Base-by-base conservation (phyloP, 305 asterid species). In the Coffea humblotiana region DNA sequence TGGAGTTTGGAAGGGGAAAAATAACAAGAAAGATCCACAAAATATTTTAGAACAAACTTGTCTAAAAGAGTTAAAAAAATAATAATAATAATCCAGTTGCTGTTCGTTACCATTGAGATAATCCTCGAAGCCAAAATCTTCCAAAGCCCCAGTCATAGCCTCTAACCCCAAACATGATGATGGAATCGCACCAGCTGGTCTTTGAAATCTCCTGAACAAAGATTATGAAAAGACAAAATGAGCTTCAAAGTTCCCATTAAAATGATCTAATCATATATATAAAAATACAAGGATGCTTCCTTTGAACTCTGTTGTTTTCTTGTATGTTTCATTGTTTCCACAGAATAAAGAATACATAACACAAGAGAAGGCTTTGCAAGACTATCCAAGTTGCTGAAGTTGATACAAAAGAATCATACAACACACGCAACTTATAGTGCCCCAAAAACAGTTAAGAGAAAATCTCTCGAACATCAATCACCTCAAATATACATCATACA, bases 81-180 rank as follows among this genome's bases (percentile, higher is more conserved):
- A n/a, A n/a, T n/a, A 32, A 32, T 1, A 58, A 16, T 47, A 29
- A 49, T 40, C 32, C 48, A 48, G 64, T 27, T 40, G 60, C 29
- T 12, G 25, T 47, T 65, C 66, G 66, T 79, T 92, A 95, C 99
- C 97, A 77, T 93, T 93, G 64, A 95, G 96, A 86, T 92, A 95
- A 82, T 95, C 97, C 78, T 91, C 96, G 80, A 94, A 91, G 65
- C 95, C 97, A 82, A 95, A 91, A 87, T 82, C 88, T 76, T 95
- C 99, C 90, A 94, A 78, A 77, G 82, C 82, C 81, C 99, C 99
- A 16, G 96, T 88, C 69, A 91, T 73, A 84, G 95, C 96, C 79
- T 95, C 99, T 75, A 92, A 82, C 54, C 98, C 99, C 87, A 95
- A 82, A 83, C 87, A 89, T 19, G 99, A 92, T 56, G 99, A 95